Evolutionary conservation across 139 green algal species (phyloP).

Genomic region (Closterium sp.): DNA sequence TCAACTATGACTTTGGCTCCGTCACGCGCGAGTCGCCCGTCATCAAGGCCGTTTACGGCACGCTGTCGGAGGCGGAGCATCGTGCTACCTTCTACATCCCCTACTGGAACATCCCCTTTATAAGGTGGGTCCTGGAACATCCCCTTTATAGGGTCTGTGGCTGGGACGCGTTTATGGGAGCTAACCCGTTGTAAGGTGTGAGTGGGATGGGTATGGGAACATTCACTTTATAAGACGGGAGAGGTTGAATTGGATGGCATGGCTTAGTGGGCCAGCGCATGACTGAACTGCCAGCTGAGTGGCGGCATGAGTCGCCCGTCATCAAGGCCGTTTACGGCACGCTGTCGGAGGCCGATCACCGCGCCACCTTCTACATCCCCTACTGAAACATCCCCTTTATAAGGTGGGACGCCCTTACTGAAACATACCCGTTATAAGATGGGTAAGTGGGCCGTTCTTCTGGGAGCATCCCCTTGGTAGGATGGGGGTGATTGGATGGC

Average conservation of each 20-base stretch:
- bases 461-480: too few species aligned
- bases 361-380: constrained; percentile 97
- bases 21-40: constrained; percentile 90
- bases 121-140: constrained; percentile 80
- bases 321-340: constrained; percentile 97
- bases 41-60: constrained; percentile 96
- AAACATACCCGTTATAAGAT: too few species aligned
- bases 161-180: too few species aligned
- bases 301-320: constrained; percentile 85
- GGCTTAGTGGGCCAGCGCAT: too few species aligned
- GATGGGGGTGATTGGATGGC: too few species aligned
- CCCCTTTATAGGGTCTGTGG: constrained; percentile 55
- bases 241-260: too few species aligned
- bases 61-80: constrained; percentile 97
- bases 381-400: constrained; percentile 82
- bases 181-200: too few species aligned
- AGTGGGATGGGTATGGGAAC: not conserved
- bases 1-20: constrained; percentile 97
- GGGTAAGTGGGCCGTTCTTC: too few species aligned
- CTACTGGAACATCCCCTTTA: constrained; percentile 89
- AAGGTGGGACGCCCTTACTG: too few species aligned
- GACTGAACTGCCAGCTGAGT: too few species aligned
- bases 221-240: too few species aligned
- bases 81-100: constrained; percentile 97
- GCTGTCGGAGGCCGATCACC: constrained; percentile 96